Evolutionary conservation across 176 grass and related monocot species (phyloP), one percentile per base, ranked within the genome.

Genomic region (Saccharum spontaneum): DNA sequence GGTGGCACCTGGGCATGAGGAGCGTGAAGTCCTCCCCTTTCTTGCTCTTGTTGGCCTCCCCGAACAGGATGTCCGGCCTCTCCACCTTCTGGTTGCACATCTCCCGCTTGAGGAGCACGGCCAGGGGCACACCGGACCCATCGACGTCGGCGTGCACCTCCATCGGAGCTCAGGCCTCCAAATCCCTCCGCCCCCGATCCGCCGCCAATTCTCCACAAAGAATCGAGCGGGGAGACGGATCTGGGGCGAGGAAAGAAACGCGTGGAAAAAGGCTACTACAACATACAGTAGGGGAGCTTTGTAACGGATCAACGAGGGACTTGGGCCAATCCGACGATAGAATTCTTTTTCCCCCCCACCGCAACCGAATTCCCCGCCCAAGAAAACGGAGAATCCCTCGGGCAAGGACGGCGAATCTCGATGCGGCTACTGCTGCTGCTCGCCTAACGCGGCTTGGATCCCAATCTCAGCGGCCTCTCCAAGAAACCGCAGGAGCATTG

Each of bases 11-110:
- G 65, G 79, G 48, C 82, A 65, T 63, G n/a, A 92, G 49, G 20
- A 99, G 75, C 40, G 93, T 94, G 89, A 99, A 92, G 82, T 99
- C 97, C 85, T 99, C 93, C 71, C 93, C 91, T 89, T 99, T 99
- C 94, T 94, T 99, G 76, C 89, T 96, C 84, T 94, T 90, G 86
- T 54, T 65, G n/a, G 91, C 93, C 85, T 99, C 73, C 57, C 93
- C 91, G 46, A 89, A 92, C 76, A 96, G 75, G 55, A 99, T 81
- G 81, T 96, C 93, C 69, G 97, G 97, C 72, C 86, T 94, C 93
- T 99, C 97, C 71, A 77, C 88, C 86, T 86, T 94, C 93, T 96
- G 91, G 85, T 92, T 92, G 67, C 86, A 94, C 76, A 96, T 84
- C 84, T 99, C 97, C 64, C 88, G 79, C 86, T 95, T 99, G 26